phyloP scores from a whole-genome alignment of 768 basidiomycete genomes.

The Leucosporidium yakuticum region DNA sequence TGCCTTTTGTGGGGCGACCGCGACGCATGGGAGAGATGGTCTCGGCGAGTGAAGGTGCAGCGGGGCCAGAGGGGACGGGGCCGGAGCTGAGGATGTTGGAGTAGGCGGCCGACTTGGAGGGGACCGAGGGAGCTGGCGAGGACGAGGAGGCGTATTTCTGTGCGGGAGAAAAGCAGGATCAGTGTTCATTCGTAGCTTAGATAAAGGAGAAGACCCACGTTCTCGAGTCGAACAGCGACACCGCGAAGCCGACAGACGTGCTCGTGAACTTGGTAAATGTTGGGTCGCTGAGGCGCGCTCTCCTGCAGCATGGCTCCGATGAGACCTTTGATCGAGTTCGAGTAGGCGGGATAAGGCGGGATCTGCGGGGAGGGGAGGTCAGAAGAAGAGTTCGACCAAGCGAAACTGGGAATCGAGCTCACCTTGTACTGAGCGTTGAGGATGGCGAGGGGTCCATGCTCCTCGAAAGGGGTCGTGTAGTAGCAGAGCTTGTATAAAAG shows the following conservation, averaged over 20 bases:
- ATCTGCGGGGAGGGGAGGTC: constrained; percentile 12
- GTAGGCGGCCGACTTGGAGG: background rate
- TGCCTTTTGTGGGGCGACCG: constrained; percentile 29
- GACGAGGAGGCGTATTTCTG: constrained; percentile 29
- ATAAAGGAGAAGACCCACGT: constrained; percentile 10
- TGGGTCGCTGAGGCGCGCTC: constrained; percentile 76
- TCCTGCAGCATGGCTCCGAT: constrained; percentile 82
- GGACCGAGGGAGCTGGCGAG: background rate
- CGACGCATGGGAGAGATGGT: constrained; percentile 37
- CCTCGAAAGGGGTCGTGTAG: constrained; percentile 98
- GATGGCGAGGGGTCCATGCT: constrained; percentile 92
- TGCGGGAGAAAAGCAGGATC: no score
- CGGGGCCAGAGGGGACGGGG: background rate
- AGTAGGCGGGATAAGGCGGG: constrained; percentile 31
- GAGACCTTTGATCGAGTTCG: constrained; percentile 37
- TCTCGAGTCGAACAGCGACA: constrained; percentile 45
- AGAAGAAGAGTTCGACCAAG: constrained; percentile 61
- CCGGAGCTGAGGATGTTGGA: constrained; percentile 8
- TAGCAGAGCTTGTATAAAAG: constrained; percentile 97
- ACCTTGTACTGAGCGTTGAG: constrained; percentile 86
- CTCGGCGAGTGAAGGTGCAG: constrained; percentile 7
- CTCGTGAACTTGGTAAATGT: constrained; percentile 76
- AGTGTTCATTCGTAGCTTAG: background rate
- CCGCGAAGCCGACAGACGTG: constrained; percentile 81
- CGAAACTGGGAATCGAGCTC: constrained; percentile 61